Base-by-base conservation (phyloP, 352 stramenopile genomes). In the Phytophthora syringae region DNA sequence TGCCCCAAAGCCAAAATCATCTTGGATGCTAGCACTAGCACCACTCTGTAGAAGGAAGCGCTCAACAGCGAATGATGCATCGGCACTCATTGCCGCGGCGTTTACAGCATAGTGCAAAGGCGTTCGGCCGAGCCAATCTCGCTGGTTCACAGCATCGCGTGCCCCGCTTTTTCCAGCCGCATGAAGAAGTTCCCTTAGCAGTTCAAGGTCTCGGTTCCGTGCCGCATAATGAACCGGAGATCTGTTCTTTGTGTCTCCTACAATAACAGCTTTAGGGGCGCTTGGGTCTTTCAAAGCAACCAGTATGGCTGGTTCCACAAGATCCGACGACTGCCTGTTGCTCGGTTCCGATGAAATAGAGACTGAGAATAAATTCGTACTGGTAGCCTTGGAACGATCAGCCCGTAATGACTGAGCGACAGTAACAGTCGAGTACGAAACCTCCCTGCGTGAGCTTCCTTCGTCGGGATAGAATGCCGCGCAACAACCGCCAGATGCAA, bases 11-110 rank as follows among this genome's bases (percentile, higher is more conserved):
- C 73, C 69, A 36, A 91, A 92, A n/a, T 76, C 43, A 53, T 94
- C 85, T 6, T 79, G 64, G 9, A 72, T 71, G 25, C 88, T 86
- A 4, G 65, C 70, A 52, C 88, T 70, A 5, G 83, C 73, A 10
- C 84, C 83, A 49, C 52, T 74, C 25, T 87, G 78, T 7, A 94
- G 44, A 22, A 94, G 52, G 34, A 92, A 86, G 1, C 86, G 79
- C 60, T 92, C 86, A 7, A 92, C 63, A n/a, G 90, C 81, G 36
- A 94, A 92, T 3, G 82, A 88, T n/a, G 86, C 86, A 15, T 92
- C 82, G 0, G 86, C 71, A 24, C 60, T 88, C 80, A 92, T 92
- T 0, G 70, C 72, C 5, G 82, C 80, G 7, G 72, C 67, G 39
- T 94, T 94, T 7, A 94, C 74, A 27, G 85, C 85, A 52, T 86